These are phyloP conservation scores for Aplosporella prunicola DNA, from an alignment of 2,329 filamentous ascomycete genomes.

Conservation along the genomic window DNA sequence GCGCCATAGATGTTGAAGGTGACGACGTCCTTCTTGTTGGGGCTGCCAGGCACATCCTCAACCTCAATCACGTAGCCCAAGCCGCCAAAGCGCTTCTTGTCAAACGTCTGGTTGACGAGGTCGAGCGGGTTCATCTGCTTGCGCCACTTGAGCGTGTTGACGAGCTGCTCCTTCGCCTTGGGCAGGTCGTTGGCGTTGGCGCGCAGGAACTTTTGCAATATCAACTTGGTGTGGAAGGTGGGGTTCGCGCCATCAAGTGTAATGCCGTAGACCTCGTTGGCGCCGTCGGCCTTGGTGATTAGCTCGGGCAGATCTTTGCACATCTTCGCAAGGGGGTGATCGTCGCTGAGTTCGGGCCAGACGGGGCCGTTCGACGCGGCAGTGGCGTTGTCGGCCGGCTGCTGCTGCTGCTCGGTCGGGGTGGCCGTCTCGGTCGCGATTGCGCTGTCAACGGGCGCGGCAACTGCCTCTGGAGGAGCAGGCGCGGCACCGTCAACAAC, in stretches of 20 bases:
- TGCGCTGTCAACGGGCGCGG: neutral
- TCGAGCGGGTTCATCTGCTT: conserved; percentile 63
- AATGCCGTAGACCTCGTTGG: conserved; percentile 81
- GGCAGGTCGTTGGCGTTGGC: conserved; percentile 71
- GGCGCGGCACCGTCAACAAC: neutral
- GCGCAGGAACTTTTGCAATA: conserved; percentile 88
- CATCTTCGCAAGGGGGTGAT: conserved; percentile 45
- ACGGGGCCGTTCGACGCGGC: conserved; percentile 1
- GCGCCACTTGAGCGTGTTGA: conserved; percentile 73
- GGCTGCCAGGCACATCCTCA: conserved; percentile 42
- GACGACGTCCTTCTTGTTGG: conserved; percentile 54
- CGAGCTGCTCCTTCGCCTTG: conserved; percentile 69
- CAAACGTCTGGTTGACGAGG: conserved; percentile 52
- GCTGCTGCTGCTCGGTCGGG: neutral
- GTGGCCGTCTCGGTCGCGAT: neutral
- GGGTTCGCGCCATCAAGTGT: conserved; percentile 45
- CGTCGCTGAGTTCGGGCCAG: conserved; percentile 29
- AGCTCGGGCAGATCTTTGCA: conserved; percentile 51
- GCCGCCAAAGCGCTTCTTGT: conserved; percentile 60
- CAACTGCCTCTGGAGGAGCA: neutral
- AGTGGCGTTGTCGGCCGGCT: neutral
- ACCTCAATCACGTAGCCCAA: conserved; percentile 77
- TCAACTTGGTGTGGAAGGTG: conserved; percentile 68
- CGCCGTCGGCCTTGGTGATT: conserved; percentile 41
- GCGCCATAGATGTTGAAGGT: conserved; percentile 92